A percentile compares a stretch with the other conserved stretches of the same genome.
Conservation (phyloP, 495 filamentous ascomycete species). For the Penicillium cinerascens region DNA sequence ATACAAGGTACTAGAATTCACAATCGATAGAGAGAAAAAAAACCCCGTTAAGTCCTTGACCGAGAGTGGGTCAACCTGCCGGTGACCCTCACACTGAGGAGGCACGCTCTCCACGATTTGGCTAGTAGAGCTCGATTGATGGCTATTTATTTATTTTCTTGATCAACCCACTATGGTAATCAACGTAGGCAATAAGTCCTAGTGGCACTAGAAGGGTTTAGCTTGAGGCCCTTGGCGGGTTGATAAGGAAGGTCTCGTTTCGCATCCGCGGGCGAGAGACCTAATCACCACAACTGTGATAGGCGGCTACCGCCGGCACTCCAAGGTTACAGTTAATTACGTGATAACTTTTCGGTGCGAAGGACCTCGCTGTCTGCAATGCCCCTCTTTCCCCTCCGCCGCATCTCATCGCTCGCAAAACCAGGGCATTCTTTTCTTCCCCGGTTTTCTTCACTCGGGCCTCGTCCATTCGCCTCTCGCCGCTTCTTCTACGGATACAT, state of each 20-base stretch:
- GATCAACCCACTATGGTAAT: too few relatives aligned
- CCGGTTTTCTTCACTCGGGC: constrained; percentile 13
- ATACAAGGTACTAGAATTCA: too few relatives aligned
- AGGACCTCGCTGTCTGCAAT: constrained; percentile 20
- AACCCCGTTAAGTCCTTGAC: not conserved
- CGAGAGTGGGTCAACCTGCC: not conserved
- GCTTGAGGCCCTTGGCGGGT: not conserved
- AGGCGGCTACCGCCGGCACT: constrained; percentile 22
- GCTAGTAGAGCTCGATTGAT: too few relatives aligned
- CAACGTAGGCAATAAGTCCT: too few relatives aligned
- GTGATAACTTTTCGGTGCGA: constrained; percentile 22
- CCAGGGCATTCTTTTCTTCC: constrained; percentile 18
- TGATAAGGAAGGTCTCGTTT: not conserved
- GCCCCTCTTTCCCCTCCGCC: constrained; percentile 42
- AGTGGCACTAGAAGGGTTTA: not conserved
- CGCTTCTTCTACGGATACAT: constrained; percentile 46
- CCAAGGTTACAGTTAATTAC: constrained; percentile 22
- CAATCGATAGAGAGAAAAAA: not conserved
- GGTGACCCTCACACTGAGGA: not conserved
- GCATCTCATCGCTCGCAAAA: constrained; percentile 30
- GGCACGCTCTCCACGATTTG: too few relatives aligned
- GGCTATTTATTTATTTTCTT: too few relatives aligned
- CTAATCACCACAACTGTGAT: constrained; percentile 15
- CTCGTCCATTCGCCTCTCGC: constrained; percentile 16
- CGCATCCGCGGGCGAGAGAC: not conserved